Conservation (phyloP, 768 basidiomycete species). For the Phlegmacium glaucopus region DNA sequence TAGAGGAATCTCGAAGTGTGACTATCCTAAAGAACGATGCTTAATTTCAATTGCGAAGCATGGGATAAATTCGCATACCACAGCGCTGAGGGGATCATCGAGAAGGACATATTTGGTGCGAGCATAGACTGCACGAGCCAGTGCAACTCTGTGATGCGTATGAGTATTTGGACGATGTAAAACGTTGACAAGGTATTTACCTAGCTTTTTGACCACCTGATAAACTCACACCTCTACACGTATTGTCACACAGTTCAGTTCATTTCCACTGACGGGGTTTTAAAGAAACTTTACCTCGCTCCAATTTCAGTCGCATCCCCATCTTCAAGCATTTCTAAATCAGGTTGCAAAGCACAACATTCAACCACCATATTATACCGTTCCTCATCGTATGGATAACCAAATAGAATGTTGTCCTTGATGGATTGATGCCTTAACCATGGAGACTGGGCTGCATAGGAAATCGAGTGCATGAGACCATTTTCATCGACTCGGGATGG, state of each 20-base stretch:
- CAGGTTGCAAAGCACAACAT: conserved; percentile 77
- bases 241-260: neutral
- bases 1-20: conserved; percentile 32
- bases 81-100: conserved; percentile 1
- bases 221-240: conserved; percentile 61
- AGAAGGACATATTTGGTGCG: conserved; percentile 36
- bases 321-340: conserved; percentile 81
- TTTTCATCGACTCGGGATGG: conserved; percentile 53
- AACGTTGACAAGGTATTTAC: conserved; percentile 29
- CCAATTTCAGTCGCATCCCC: conserved; percentile 88
- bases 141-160: conserved; percentile 52
- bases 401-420: conserved; percentile 80
- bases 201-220: conserved; percentile 84
- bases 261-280: neutral
- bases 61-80: neutral
- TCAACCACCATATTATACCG: conserved; percentile 77
- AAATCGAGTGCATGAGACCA: conserved; percentile 60
- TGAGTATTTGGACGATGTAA: neutral
- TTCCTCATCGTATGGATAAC: conserved; percentile 65
- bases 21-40: conserved; percentile 22
- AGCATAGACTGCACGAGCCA: conserved; percentile 81
- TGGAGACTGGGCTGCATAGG: conserved; percentile 71
- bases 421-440: conserved; percentile 74
- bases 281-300: conserved; percentile 39
- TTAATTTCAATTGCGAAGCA: neutral